Evolutionary conservation across 257 asterid genomes (phyloP).

Genomic region (Fraxinus anomala): DNA sequence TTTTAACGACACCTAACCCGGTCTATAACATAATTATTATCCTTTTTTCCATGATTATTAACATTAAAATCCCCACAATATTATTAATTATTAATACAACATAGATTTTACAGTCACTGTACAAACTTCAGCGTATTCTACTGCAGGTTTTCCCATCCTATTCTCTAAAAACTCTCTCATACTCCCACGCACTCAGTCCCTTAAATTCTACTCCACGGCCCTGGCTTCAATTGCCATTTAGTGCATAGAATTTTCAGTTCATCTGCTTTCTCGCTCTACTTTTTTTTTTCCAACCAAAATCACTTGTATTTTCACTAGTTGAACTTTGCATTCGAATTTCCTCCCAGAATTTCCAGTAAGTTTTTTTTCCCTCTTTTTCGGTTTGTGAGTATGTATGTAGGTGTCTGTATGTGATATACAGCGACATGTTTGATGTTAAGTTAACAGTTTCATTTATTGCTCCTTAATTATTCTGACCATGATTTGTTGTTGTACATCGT

Average conservation of each 20-base stretch:
- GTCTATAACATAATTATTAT: too few species aligned
- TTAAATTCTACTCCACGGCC: slow-evolving; percentile 42
- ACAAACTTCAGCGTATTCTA: neutral
- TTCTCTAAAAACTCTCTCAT: too few species aligned
- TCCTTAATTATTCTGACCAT: slow-evolving; percentile 18
- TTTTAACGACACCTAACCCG: too few species aligned
- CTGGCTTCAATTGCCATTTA: slow-evolving; percentile 13
- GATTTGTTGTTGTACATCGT: slow-evolving; percentile 20
- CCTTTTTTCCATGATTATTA: too few species aligned
- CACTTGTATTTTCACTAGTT: slow-evolving; percentile 19
- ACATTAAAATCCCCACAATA: too few species aligned
- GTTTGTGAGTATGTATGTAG: slow-evolving; percentile 5
- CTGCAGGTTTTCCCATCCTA: slow-evolving; percentile 14
- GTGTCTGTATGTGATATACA: slow-evolving; percentile 12
- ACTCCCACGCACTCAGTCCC: slow-evolving; percentile 32
- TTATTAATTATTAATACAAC: too few species aligned
- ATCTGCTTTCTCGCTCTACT: slow-evolving; percentile 22
- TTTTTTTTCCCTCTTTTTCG: slow-evolving; percentile 1
- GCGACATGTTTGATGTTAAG: neutral
- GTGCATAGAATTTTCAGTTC: slow-evolving; percentile 34
- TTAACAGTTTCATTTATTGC: slow-evolving; percentile 17
- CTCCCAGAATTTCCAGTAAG: slow-evolving; percentile 31
- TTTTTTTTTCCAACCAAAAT: slow-evolving; percentile 10
- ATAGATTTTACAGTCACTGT: slow-evolving; percentile 15
- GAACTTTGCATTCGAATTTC: slow-evolving; percentile 18